phyloP scores from a whole-genome alignment of 2,329 filamentous ascomycete genomes.

The Sporothrix mexicana region DNA sequence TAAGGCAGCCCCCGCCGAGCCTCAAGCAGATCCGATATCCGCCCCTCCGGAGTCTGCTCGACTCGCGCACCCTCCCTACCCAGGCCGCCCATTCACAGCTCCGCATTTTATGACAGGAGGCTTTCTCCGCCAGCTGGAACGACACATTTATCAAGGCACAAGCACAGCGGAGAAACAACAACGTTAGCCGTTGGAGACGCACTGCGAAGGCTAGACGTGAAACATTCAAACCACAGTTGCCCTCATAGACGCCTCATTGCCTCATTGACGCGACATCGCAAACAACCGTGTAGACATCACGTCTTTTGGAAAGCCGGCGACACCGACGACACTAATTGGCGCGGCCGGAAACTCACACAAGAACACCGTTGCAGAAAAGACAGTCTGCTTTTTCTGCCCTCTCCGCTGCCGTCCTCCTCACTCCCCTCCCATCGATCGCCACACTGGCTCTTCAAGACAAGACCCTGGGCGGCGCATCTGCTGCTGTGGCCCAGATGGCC shows the following conservation, averaged over 20 bases:
- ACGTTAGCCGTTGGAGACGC: not conserved
- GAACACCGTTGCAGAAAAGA: constrained; percentile 17
- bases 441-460: constrained; percentile 69
- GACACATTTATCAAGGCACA: not conserved
- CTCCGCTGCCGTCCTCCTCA: constrained; percentile 5
- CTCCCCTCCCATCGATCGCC: constrained; percentile 46
- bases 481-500: constrained; percentile 73
- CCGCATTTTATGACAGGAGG: not conserved
- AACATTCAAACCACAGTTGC: no score
- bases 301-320: no score
- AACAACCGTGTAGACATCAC: no score
- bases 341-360: not conserved
- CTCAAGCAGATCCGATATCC: constrained; percentile 24
- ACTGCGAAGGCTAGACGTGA: no score
- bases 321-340: not conserved
- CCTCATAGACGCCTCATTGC: no score
- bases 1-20: constrained; percentile 21
- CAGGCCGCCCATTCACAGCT: not conserved
- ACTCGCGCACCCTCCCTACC: not conserved
- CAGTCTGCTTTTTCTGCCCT: not conserved
- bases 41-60: constrained; percentile 10
- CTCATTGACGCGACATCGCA: no score
- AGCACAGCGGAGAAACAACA: not conserved
- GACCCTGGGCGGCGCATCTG: constrained; percentile 66
- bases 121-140: not conserved